Evolutionary conservation across 2,329 filamentous ascomycete species (phyloP).

Genomic region (Pseudogymnoascus sp.): DNA sequence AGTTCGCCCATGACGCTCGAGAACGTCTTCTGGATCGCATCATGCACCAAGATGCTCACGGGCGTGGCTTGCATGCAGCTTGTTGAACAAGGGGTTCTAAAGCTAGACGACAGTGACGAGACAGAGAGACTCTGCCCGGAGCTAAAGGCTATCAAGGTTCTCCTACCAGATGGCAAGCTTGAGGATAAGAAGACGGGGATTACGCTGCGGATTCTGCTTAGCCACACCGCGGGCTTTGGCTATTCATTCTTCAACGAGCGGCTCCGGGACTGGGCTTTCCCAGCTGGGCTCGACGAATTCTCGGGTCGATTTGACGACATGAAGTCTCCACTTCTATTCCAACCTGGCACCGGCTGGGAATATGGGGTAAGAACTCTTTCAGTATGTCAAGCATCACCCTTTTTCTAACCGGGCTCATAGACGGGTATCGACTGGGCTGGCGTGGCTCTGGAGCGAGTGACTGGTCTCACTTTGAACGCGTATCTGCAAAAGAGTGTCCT

Average conservation of each 20-base stretch:
- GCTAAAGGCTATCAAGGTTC: slow-evolving; percentile 40
- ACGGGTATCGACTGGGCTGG: slow-evolving; percentile 41
- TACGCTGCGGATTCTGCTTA: slow-evolving; percentile 51
- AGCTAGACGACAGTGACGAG: slow-evolving; percentile 40
- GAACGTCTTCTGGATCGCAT: slow-evolving; percentile 51
- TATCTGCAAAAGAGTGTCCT: slow-evolving; percentile 12
- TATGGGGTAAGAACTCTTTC: neutral
- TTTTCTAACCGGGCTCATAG: neutral
- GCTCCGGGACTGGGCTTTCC: slow-evolving; percentile 44
- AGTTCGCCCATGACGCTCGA: slow-evolving; percentile 49
- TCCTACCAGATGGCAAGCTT: slow-evolving; percentile 32
- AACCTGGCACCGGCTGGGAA: slow-evolving; percentile 52
- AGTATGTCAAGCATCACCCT: too few relatives aligned
- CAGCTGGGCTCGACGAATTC: slow-evolving; percentile 20
- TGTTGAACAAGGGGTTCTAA: slow-evolving; percentile 41
- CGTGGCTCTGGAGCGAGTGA: slow-evolving; percentile 3
- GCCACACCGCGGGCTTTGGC: slow-evolving; percentile 48
- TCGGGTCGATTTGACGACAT: slow-evolving; percentile 19
- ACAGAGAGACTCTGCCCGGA: slow-evolving; percentile 44
- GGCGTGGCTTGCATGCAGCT: slow-evolving; percentile 48
- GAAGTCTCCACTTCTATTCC: slow-evolving; percentile 43
- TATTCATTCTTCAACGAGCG: slow-evolving; percentile 49
- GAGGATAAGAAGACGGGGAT: slow-evolving; percentile 40
- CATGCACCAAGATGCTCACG: slow-evolving; percentile 47
- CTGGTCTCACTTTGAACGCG: slow-evolving; percentile 10